These are phyloP conservation scores for Hibiscus tridactylites DNA, from an alignment of 345 rosid genomes.

Conservation along the genomic window DNA sequence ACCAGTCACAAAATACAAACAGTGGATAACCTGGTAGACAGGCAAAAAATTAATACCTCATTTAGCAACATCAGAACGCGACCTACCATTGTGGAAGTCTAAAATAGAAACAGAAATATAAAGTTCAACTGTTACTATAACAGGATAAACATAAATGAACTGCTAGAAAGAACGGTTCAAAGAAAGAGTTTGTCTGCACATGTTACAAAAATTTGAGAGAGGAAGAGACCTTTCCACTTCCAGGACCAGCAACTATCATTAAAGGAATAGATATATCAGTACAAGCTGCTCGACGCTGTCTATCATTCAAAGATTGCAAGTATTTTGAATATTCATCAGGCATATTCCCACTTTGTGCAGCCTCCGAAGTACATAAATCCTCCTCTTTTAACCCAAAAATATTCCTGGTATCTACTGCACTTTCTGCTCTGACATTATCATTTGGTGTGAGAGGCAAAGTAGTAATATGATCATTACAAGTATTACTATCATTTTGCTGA, in stretches of 20 bases:
- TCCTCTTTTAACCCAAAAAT: conserved; percentile 16
- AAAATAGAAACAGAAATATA: conserved; percentile 21
- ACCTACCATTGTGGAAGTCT: conserved; percentile 98
- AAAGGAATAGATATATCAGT: conserved; percentile 63
- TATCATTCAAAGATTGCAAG: conserved; percentile 63
- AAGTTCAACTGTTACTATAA: conserved; percentile 11
- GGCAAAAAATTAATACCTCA: conserved; percentile 38
- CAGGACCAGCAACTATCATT: conserved; percentile 95
- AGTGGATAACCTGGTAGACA: conserved; percentile 10
- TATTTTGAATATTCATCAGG: conserved; percentile 58
- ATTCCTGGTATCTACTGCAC: conserved; percentile 2
- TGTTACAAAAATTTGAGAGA: background rate
- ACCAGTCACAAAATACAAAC: background rate
- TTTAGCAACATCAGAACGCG: conserved; percentile 65
- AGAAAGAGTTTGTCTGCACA: background rate
- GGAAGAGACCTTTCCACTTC: conserved; percentile 85
- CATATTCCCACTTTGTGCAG: conserved; percentile 27
- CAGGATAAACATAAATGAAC: conserved; percentile 3
- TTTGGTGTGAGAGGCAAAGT: conserved; percentile 10
- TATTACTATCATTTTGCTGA: conserved; percentile 15
- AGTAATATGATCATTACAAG: conserved; percentile 9
- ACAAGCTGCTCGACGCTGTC: conserved; percentile 83
- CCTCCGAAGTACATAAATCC: conserved; percentile 18
- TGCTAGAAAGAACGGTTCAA: background rate
- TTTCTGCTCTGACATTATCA: conserved; percentile 6